Evolutionary conservation across 768 basidiomycete genomes (phyloP).

Genomic region (Psilocybe subaeruginosa): DNA sequence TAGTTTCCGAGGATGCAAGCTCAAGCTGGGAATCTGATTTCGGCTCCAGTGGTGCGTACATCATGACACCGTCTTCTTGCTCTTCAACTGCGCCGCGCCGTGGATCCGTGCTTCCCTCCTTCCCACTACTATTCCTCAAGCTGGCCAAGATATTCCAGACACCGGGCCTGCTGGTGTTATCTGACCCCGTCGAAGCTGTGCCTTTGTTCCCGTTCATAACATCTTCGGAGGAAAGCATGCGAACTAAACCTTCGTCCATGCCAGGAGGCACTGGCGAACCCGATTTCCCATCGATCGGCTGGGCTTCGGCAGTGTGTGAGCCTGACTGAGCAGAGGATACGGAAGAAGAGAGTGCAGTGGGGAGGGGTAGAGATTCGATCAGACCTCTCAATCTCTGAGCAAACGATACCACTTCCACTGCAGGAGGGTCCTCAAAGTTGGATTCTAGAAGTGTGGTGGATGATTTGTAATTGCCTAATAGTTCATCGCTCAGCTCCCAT

Average conservation of each 20-base stretch:
- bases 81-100: conserved; percentile 36
- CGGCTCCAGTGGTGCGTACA: conserved; percentile 74
- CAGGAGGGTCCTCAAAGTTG: conserved; percentile 18
- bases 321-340: conserved; percentile 14
- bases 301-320: conserved; percentile 15
- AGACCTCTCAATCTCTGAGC: conserved; percentile 37
- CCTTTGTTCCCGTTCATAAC: conserved; percentile 56
- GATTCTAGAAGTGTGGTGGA: conserved; percentile 22
- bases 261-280: conserved; percentile 44
- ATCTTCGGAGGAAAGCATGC: conserved; percentile 58
- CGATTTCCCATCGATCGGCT: conserved; percentile 25
- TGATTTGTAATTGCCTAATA: conserved; percentile 14
- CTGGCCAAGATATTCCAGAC: conserved; percentile 65
- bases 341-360: conserved; percentile 25
- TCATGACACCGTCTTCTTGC: conserved; percentile 67
- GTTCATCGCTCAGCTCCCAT: conserved; percentile 44
- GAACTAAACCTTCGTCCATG: conserved; percentile 50
- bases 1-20: conserved; percentile 66
- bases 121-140: conserved; percentile 32
- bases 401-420: conserved; percentile 38
- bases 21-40: conserved; percentile 64
- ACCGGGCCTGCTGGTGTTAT: conserved; percentile 37
- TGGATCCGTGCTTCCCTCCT: conserved; percentile 14
- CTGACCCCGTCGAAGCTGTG: conserved; percentile 2
- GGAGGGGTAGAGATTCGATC: conserved; percentile 39